phyloP scores from a whole-genome alignment of 345 rosid genomes.

The Abelmoschus esculentus region DNA sequence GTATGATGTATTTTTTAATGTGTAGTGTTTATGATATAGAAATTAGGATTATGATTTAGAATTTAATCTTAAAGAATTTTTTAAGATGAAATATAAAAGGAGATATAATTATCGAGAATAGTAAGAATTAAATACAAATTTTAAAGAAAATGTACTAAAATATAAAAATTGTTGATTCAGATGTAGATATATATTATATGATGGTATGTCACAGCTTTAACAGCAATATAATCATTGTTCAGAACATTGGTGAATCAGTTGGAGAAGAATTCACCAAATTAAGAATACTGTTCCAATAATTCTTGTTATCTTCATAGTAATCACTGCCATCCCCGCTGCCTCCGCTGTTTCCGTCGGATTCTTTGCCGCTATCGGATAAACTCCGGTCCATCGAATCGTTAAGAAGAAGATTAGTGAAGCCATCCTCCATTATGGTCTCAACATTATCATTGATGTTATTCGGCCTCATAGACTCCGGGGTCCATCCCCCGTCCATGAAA shows the following conservation, averaged over 20 bases:
- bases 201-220: constrained; percentile 3
- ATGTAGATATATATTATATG: not conserved
- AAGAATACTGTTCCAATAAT: constrained; percentile 92
- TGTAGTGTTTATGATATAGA: no score
- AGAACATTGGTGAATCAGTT: constrained; percentile 61
- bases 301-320: constrained; percentile 75
- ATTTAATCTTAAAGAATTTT: no score
- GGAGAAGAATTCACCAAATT: constrained; percentile 88
- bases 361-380: constrained; percentile 37
- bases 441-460: constrained; percentile 7
- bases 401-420: constrained; percentile 71
- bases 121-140: not conserved
- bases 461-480: constrained; percentile 33
- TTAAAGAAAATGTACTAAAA: not conserved
- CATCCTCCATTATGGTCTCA: constrained; percentile 45
- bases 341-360: constrained; percentile 25
- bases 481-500: constrained; percentile 37
- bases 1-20: no score
- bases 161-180: not conserved
- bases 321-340: constrained; percentile 31
- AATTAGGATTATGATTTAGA: no score
- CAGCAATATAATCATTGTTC: not conserved
- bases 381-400: constrained; percentile 41
- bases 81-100: no score
- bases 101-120: not conserved